Percentiles rank a stretch among this genome's conserved stretches.
Conservation (phyloP, 1,284 basidiomycete genomes). For the Sanghuangporus weigelae region DNA sequence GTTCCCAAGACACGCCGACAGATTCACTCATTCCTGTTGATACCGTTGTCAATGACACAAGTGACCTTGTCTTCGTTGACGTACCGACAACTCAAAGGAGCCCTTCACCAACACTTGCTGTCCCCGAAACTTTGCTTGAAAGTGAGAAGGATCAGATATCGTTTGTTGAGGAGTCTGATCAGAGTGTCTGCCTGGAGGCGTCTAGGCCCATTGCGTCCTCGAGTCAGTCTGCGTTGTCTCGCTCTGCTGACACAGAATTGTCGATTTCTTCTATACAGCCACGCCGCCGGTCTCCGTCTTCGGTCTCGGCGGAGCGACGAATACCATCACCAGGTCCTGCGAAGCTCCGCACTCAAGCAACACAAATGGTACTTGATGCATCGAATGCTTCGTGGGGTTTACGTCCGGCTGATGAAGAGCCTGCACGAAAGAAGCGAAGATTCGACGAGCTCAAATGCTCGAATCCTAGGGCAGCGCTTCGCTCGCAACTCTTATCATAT, state of each 20-base stretch:
- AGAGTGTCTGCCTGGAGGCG: not conserved
- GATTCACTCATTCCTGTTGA: not conserved
- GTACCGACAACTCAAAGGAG: not conserved
- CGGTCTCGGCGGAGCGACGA: not conserved
- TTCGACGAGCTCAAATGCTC: conserved; percentile 23
- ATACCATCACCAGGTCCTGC: not conserved
- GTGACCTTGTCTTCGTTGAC: not conserved
- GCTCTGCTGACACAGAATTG: not conserved
- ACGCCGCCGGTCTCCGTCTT: not conserved
- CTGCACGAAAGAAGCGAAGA: conserved; percentile 23
- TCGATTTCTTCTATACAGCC: not conserved
- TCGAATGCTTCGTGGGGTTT: conserved; percentile 42
- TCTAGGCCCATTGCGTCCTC: not conserved
- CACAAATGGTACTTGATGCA: conserved; percentile 45
- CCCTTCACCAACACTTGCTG: not conserved
- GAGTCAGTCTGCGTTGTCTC: conserved; percentile 7
- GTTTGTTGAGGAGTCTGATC: not conserved
- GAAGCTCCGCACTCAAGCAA: conserved; percentile 19
- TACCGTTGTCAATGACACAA: not conserved
- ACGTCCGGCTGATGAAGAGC: conserved; percentile 21
- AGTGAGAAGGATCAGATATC: conserved; percentile 18
- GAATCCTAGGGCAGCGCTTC: conserved; percentile 30
- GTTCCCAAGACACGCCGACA: not conserved
- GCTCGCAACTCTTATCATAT: conserved; percentile 45
- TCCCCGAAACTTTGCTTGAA: not conserved